Base-by-base conservation (phyloP, 2,329 filamentous ascomycete genomes). In the Sporothrix sp. region DNA sequence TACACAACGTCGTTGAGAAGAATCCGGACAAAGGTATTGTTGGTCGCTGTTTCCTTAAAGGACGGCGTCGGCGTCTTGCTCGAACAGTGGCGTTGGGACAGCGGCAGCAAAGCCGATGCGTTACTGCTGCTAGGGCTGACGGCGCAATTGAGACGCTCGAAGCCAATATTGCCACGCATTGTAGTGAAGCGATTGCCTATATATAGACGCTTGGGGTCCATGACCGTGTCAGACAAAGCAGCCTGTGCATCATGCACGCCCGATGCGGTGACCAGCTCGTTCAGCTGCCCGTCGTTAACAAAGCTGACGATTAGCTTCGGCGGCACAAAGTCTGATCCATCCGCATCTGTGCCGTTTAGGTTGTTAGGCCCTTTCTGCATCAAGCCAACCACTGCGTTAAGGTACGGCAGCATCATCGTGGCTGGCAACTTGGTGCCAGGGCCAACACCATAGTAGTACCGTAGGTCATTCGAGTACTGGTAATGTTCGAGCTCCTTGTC, bases 401-500 rank as follows among this genome's bases (percentile, higher is more conserved):
- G 66, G 52, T 79, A 76, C 0, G 81, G 79, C 10, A 79, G 70
- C 78, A 84, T 79, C 67, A 81, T 74, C 51, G 72, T 75, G 32
- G 71, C 68, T 7, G 76, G 70, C 18, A 79, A 66, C 30, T 71
- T 65, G 2, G 72, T 71, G 1, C 76, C 80, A 0, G 78, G 76
- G 0, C 82, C 81, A 1, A 73, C 69, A 10, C 79, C 79, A 58
- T 85, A 84, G 65, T 78, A 84, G 63, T 86, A 86, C 27, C 80
- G 74, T 35, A 86, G 65, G 58, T 85, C 82, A 56, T 85, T 80
- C 2, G 73, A 70, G 61, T 85, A 86, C 58, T 85, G 80, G 56
- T 85, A 85, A 57, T 75, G 65, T 27, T 73, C 67, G 50, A 83
- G 70, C 61, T 86, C 82, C 3, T 77, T 68, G 30, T 81, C 68